Base-by-base conservation (phyloP, 1,139 yeast genomes). In the Lodderomyces pseudojiufengensis region DNA sequence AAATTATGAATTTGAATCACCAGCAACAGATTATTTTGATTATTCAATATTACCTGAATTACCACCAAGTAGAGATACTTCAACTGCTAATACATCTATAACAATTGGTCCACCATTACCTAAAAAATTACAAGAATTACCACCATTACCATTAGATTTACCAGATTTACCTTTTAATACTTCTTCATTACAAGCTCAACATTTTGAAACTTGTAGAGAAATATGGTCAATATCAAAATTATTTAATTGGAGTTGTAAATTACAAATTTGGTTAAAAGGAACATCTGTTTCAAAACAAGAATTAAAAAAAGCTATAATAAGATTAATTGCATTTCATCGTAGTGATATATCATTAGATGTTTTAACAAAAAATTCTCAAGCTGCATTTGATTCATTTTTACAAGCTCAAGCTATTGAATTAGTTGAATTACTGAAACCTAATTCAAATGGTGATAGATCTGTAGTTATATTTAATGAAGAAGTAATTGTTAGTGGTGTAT, bases 131-230 rank as follows among this genome's bases (percentile, higher is more conserved):
- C 67, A 42, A 15, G 59, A 47, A 3, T 52, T 76, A 14, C 81
- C 81, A 0, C 71, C 74, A 0, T 65, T 72, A 4, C 83, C 84
- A 1, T 47, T 66, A 20, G 77, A 74, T 24, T 59, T 78, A 11
- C 85, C 85, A 0, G 66, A 70, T 31, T 61, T 79, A 10, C 84
- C 83, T 3, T 79, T 79, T 43, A 55, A 75, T 7, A 69, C 82
- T 0, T 66, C 74, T 3, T 57, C 73, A 1, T 55, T 80, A 29
- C 67, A 65, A n/a, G 65, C 66, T 24, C 60, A 63, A 15, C 82
- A 78, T 44, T 67, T 77, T 38, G 54, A 50, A 27, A 48, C 42
- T 36, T 76, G 70, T 54, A 51, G 38, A 33, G 60, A 37, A 40
- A 65, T 59, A 32, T 70, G 70, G 73, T 70, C 61, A 31, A 59